phyloP scores from a whole-genome alignment of 495 filamentous ascomycete genomes.

The Penicillium samsonianum region DNA sequence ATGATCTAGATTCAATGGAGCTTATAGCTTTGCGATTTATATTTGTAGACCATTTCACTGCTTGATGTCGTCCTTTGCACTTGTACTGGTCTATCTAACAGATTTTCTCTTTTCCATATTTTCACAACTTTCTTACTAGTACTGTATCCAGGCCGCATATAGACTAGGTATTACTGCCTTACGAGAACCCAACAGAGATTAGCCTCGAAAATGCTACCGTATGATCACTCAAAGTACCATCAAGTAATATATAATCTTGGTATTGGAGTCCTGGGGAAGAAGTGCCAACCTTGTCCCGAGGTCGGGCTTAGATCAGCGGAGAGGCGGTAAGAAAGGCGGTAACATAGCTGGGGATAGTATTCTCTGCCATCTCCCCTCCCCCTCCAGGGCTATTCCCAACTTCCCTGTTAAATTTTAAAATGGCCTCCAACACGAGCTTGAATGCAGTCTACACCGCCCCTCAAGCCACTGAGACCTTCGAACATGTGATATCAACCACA shows the following conservation, averaged over 20 bases:
- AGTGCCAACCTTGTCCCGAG: background rate
- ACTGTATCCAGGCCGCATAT: background rate
- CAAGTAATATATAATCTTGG: background rate
- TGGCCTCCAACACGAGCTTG: slow-evolving; percentile 30
- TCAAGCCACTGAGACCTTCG: slow-evolving; percentile 39
- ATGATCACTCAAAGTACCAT: background rate
- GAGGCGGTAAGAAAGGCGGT: slow-evolving; percentile 12
- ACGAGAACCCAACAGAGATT: background rate
- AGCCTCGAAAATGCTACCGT: background rate
- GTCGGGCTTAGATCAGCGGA: background rate
- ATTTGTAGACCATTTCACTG: background rate
- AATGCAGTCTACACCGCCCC: slow-evolving; percentile 62
- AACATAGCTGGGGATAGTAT: background rate
- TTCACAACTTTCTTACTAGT: background rate
- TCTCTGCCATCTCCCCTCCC: background rate
- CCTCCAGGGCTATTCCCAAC: background rate
- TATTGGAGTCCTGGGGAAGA: background rate
- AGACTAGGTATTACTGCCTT: background rate
- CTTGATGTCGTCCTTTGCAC: background rate
- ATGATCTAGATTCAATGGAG: background rate
- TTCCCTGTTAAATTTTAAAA: background rate
- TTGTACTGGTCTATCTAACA: background rate
- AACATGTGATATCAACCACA: slow-evolving; percentile 44
- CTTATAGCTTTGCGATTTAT: background rate
- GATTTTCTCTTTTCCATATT: background rate